Evolutionary conservation across 805 yeast genomes (phyloP).

Genomic region (Wickerhamiella hasegawae): DNA sequence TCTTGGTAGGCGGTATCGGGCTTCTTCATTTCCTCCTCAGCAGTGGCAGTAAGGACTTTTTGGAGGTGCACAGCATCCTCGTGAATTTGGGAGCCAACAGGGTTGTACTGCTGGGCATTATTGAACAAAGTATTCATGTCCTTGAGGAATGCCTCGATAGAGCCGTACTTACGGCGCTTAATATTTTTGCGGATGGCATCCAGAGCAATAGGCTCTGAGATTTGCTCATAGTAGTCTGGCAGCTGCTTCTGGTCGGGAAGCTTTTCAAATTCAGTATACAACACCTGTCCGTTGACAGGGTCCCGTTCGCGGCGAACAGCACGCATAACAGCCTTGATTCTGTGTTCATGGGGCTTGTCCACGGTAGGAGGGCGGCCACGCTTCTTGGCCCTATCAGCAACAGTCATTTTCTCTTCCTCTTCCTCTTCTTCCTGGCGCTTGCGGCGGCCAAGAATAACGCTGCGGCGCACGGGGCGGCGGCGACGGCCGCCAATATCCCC

Average conservation of each 20-base stretch:
- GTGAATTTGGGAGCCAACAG: constrained; percentile 39
- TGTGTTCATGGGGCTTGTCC: constrained; percentile 79
- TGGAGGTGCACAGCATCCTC: constrained; percentile 52
- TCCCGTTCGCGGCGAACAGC: constrained; percentile 59
- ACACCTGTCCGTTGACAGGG: constrained; percentile 30
- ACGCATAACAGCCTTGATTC: constrained; percentile 77
- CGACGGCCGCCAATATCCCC: constrained; percentile 15
- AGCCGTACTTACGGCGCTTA: constrained; percentile 66
- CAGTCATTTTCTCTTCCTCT: constrained; percentile 18
- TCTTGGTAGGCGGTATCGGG: constrained; percentile 63
- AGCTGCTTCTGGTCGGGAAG: constrained; percentile 51
- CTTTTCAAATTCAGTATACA: constrained; percentile 56
- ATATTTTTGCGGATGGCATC: constrained; percentile 54
- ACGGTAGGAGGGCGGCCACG: constrained; percentile 86
- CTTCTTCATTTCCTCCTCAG: constrained; percentile 54
- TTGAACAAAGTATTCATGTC: constrained; percentile 64
- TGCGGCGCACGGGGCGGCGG: constrained; percentile 15
- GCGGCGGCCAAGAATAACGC: constrained; percentile 11
- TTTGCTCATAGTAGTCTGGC: constrained; percentile 33
- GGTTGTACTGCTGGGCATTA: constrained; percentile 54
- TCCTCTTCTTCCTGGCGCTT: constrained; percentile 17
- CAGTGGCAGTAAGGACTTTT: constrained; percentile 36
- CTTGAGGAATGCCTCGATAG: constrained; percentile 57
- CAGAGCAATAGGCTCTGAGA: constrained; percentile 27
- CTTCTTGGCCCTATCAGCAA: constrained; percentile 34